Evolutionary conservation across 2,329 filamentous ascomycete genomes (phyloP), one percentile per base, ranked within the genome.

Genomic region (Ascomycota sp.): DNA sequence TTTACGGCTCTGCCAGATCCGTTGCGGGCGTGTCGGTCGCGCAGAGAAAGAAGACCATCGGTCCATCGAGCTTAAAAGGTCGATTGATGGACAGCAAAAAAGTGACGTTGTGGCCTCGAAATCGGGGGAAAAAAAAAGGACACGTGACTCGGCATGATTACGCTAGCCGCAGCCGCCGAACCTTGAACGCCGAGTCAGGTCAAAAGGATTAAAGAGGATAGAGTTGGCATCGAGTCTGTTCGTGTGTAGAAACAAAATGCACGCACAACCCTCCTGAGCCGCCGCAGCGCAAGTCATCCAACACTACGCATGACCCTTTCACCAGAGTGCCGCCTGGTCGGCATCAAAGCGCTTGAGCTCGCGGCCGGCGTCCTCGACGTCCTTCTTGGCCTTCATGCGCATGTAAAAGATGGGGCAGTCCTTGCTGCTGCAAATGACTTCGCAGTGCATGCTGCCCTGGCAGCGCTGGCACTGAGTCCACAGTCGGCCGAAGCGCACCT

Each of bases 351-450:
- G 64, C 44, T 68, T 68, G 46, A 98, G 55, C 54, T 98, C 89
- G 58, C 82, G 91, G 37, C 84, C 82, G 2, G 76, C 76, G 58
- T 98, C 89, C 54, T 95, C 86, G 29, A 95, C 74, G 52, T 98
- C 89, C 63, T 98, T 98, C 68, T 93, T 92, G 26, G 86, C 86
- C 66, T 98, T 98, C 89, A 98, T 98, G 5, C 89, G 74, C 89
- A 98, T 98, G 55, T 98, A 98, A 56, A 98, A 98, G 48, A 98
- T 98, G 1, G 89, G 89, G 51, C 89, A 98, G 60, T 98, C 89
- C 53, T 83, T 79, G 52, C 77, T 86, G 40, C 77, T 84, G 61
- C 89, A 98, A 44, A 98, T 95, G 35, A 98, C 91, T 55, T 98
- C 89, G 53, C 82, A 89, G 58, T 98, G 89, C 68, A 98, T 78